phyloP scores from a whole-genome alignment of 2,329 filamentous ascomycete genomes.

The Monosporascus ibericus region DNA sequence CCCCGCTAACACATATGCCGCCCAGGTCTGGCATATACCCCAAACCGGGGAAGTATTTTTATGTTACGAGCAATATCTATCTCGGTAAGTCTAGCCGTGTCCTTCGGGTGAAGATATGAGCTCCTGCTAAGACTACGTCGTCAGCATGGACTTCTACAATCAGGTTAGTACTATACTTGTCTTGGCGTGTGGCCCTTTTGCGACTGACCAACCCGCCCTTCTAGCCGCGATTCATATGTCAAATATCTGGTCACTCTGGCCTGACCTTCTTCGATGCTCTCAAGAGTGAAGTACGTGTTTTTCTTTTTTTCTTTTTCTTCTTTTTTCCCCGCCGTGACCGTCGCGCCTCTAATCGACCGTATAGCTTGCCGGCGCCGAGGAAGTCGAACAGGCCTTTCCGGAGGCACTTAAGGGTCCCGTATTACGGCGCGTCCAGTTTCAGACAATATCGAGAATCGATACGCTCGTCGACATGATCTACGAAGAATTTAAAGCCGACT shows the following conservation, averaged over 20 bases:
- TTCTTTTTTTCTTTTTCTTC: neutral
- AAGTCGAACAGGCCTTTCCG: slow-evolving; percentile 88
- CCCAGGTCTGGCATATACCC: slow-evolving; percentile 82
- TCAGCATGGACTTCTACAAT: slow-evolving; percentile 86
- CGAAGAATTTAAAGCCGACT: slow-evolving; percentile 80
- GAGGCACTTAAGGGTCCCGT: slow-evolving; percentile 88
- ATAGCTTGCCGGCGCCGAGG: slow-evolving; percentile 71
- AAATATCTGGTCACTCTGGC: slow-evolving; percentile 88
- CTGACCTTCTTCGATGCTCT: slow-evolving; percentile 90
- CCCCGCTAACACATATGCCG: slow-evolving; percentile 14
- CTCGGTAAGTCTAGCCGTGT: slow-evolving; percentile 55
- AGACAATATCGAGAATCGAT: slow-evolving; percentile 82
- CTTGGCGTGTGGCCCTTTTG: neutral
- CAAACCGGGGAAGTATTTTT: slow-evolving; percentile 87
- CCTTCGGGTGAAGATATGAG: neutral
- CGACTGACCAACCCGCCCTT: slow-evolving; percentile 5
- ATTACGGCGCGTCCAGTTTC: slow-evolving; percentile 85
- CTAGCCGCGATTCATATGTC: slow-evolving; percentile 85
- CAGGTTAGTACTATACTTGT: slow-evolving; percentile 52
- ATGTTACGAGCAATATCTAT: slow-evolving; percentile 82
- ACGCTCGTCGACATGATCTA: slow-evolving; percentile 64
- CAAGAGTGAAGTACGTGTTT: slow-evolving; percentile 71
- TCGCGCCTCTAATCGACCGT: slow-evolving; percentile 14
- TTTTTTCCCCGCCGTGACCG: neutral
- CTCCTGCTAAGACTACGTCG: slow-evolving; percentile 4